These are phyloP conservation scores for Cladophialophora immunda DNA, from an alignment of 2,329 filamentous ascomycete genomes.

Conservation along the genomic window DNA sequence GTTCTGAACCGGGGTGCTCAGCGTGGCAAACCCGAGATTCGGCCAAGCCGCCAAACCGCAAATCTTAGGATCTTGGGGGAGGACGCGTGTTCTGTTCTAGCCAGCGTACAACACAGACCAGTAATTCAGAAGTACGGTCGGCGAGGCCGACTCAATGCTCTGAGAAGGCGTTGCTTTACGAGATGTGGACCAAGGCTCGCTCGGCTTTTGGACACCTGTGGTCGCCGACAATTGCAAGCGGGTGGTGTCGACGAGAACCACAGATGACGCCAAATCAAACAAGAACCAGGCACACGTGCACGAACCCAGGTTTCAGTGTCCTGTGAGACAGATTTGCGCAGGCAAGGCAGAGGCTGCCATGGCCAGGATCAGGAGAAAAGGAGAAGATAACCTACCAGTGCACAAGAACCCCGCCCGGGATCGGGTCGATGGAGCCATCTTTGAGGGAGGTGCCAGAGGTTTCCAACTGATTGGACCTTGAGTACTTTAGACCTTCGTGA, in stretches of 20 bases:
- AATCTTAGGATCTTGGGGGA: background rate
- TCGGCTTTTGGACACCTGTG: background rate
- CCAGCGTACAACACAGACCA: background rate
- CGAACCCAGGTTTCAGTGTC: background rate
- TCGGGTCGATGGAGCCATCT: slow-evolving; percentile 15
- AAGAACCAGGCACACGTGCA: slow-evolving; percentile 8
- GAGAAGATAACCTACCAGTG: slow-evolving; percentile 69
- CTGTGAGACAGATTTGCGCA: background rate
- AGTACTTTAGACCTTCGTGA: slow-evolving; percentile 70
- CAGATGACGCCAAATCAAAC: background rate
- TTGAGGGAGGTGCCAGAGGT: slow-evolving; percentile 1
- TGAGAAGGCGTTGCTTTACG: background rate
- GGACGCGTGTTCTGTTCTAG: background rate
- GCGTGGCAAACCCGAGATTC: slow-evolving; percentile 18
- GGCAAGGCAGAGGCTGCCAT: slow-evolving; percentile 5
- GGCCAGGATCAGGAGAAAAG: slow-evolving; percentile 23
- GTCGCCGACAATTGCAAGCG: background rate
- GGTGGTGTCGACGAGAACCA: background rate
- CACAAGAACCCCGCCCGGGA: slow-evolving; percentile 65
- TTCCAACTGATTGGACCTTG: slow-evolving; percentile 8
- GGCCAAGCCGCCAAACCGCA: background rate
- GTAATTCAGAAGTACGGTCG: slow-evolving; percentile 17
- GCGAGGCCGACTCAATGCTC: slow-evolving; percentile 14
- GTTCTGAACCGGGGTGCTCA: background rate
- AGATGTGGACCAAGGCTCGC: slow-evolving; percentile 6